Percentiles rank a stretch among this genome's conserved stretches.
These are phyloP conservation scores for Cutaneotrichosporon cutaneum DNA, from an alignment of 1,284 basidiomycete genomes.

Conservation along the genomic window DNA sequence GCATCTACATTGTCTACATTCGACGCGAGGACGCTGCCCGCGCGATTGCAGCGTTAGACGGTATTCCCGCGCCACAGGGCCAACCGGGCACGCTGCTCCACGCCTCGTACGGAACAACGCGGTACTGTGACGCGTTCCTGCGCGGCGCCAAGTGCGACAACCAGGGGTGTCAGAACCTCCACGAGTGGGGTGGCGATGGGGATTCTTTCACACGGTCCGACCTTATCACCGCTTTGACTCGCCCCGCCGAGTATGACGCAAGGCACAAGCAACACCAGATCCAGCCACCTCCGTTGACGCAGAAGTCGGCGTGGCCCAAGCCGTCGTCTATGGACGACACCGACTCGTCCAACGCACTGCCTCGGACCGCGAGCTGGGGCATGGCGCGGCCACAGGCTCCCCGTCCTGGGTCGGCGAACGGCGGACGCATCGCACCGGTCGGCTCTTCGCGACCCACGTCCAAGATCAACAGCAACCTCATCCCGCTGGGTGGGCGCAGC, in stretches of 20 bases:
- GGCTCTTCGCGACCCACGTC: conserved; percentile 34
- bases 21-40: conserved; percentile 92
- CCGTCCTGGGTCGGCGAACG: conserved; percentile 17
- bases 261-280: conserved; percentile 43
- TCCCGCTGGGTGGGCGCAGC: conserved; percentile 41
- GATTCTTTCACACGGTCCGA: conserved; percentile 95
- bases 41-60: conserved; percentile 90
- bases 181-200: conserved; percentile 98
- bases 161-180: conserved; percentile 80
- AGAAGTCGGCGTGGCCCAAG: conserved; percentile 41
- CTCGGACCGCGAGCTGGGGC: conserved; percentile 79
- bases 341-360: conserved; percentile 60
- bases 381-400: conserved; percentile 26
- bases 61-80: conserved; percentile 74
- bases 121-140: conserved; percentile 96
- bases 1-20: conserved; percentile 95
- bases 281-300: conserved; percentile 32
- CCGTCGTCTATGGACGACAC: conserved; percentile 40
- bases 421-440: conserved; percentile 20
- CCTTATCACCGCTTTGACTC: conserved; percentile 68
- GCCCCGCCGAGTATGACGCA: conserved; percentile 49
- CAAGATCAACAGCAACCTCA: conserved; percentile 37
- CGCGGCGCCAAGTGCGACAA: conserved; percentile 76
- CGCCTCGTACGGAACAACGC: conserved; percentile 93
- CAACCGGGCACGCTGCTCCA: conserved; percentile 75